phyloP scores from a whole-genome alignment of 1,284 basidiomycete genomes.

The Rhodofomes roseus region DNA sequence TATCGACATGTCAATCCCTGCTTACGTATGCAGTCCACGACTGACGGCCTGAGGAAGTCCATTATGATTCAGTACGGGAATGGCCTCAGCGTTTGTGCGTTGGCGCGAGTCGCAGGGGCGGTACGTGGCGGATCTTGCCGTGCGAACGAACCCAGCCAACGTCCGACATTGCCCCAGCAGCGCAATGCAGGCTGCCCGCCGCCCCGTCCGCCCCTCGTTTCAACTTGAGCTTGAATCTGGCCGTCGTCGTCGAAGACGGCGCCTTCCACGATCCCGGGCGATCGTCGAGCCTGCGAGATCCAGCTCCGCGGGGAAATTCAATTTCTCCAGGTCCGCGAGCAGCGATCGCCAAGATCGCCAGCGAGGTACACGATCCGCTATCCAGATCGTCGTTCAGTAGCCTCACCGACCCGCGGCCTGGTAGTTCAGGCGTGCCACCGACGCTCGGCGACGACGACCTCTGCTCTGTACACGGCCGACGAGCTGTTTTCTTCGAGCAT shows the following conservation, averaged over 20 bases:
- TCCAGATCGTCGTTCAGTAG: background rate
- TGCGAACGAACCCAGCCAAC: background rate
- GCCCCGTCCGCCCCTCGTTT: background rate
- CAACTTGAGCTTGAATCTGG: conserved; percentile 2
- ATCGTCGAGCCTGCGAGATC: background rate
- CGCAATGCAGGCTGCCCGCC: background rate
- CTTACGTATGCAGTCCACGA: background rate
- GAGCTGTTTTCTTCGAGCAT: no score
- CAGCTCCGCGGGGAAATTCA: background rate
- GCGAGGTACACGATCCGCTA: background rate
- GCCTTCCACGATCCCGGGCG: background rate
- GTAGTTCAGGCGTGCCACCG: background rate
- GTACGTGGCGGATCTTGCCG: background rate
- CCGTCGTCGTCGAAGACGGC: conserved; percentile 1
- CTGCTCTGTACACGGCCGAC: no score
- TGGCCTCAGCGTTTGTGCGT: background rate
- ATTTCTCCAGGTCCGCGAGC: background rate
- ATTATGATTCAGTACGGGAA: background rate
- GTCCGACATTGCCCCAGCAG: background rate
- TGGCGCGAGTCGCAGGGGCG: background rate
- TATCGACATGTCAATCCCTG: background rate
- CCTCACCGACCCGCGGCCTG: background rate
- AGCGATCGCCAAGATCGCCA: conserved; percentile 1
- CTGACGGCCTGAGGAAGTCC: background rate
- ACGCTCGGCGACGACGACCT: background rate